Evolutionary conservation across 495 filamentous ascomycete genomes (phyloP).

Genomic region (Xylaria bambusicola): DNA sequence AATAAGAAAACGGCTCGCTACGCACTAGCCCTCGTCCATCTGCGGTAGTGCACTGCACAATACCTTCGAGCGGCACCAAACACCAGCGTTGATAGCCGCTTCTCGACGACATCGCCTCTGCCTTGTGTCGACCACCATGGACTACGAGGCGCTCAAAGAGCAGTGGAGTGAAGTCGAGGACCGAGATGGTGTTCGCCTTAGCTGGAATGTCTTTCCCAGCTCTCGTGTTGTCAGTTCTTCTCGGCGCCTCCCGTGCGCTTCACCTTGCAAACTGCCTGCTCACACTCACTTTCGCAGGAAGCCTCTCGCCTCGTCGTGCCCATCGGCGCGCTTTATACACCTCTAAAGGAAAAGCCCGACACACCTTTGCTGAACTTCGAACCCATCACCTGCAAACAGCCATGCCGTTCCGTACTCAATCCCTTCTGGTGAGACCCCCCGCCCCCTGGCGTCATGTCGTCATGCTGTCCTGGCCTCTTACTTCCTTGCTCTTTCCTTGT

Average conservation of each 20-base stretch:
- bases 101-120: no score
- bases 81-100: neutral
- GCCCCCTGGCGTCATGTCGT: neutral
- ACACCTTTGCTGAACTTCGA: slow-evolving; percentile 92
- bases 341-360: slow-evolving; percentile 91
- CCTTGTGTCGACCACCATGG: slow-evolving; percentile 39
- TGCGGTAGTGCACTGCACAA: neutral
- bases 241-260: slow-evolving; percentile 22
- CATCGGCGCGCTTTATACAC: slow-evolving; percentile 95
- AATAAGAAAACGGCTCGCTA: neutral
- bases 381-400: slow-evolving; percentile 94
- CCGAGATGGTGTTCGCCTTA: slow-evolving; percentile 91
- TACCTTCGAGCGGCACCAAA: slow-evolving; percentile 5
- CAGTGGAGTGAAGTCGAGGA: slow-evolving; percentile 98
- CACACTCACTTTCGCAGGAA: slow-evolving; percentile 61
- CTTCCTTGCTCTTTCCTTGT: neutral
- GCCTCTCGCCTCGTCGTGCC: slow-evolving; percentile 95
- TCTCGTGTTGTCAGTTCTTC: slow-evolving; percentile 79
- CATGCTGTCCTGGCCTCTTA: slow-evolving; percentile 2
- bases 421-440: slow-evolving; percentile 76
- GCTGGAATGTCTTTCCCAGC: slow-evolving; percentile 99
- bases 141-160: slow-evolving; percentile 76
- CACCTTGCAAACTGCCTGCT: neutral
- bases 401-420: slow-evolving; percentile 94
- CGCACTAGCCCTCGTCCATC: neutral